Evolutionary conservation across 306 rosid genomes (phyloP), one percentile per base, ranked within the genome.

Genomic region (Vigna trinervia): DNA sequence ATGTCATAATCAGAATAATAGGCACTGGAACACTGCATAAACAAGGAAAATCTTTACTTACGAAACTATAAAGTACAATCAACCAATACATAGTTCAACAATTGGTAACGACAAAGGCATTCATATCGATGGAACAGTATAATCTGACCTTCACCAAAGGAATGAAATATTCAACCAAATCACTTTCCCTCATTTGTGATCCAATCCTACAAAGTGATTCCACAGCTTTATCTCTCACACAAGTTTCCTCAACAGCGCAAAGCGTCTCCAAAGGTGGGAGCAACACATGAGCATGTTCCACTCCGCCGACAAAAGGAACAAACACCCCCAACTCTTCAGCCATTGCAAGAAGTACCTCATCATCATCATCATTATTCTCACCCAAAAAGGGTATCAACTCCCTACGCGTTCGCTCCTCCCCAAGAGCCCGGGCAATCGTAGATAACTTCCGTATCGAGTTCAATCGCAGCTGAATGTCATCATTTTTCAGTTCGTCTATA

Each of bases 321-420:
- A 92, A 90, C 73, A 90, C 97, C 41, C 97, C 97, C 86, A 92
- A 85, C 85, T 92, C 97, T 68, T 92, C 96, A 0, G 93, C 93
- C 93, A 88, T 88, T 8, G 92, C 96, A 81, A 92, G 95, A 84
- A 92, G 97, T 8, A 92, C 93, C 84, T 90, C 97, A 66, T 92
- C 97, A 26, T 92, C 97, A 0, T 92, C 97, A 12, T 92, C 97
- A 63, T 90, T 92, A 79, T 90, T 92, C 77, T 92, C 97, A 57
- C 89, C 86, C 69, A 92, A 70, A 88, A 92, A 92, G 0, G 97
- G 97, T 81, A 92, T 92, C 69, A 92, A 78, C 63, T 90, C 96
- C 82, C 79, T 92, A 19, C 97, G 86, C 0, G 97, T 90, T 15
- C 97, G 83, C 74, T 90, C 93, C 80, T 90, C 96, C 73, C 97